Base-by-base conservation (phyloP, 2,329 filamentous ascomycete genomes). In the Cercospora nicotianae region DNA sequence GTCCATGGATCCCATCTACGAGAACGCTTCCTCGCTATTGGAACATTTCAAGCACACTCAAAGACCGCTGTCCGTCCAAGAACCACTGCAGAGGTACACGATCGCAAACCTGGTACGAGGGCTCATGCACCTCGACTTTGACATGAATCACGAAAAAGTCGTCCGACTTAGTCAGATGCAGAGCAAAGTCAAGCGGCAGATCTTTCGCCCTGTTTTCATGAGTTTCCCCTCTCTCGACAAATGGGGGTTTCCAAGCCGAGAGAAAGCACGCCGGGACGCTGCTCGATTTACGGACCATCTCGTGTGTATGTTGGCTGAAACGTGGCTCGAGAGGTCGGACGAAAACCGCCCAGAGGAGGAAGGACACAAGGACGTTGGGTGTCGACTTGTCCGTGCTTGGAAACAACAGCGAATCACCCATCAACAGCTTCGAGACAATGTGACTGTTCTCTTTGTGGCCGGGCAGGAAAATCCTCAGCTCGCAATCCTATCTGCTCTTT, bases 181-280 rank as follows among this genome's bases (percentile, higher is more conserved):
- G 20, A 62, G 23, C 28, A 36, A 20, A 31, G 31, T 66, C 18
- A 66, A 66, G 28, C 12, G 26, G 10, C 39, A 36, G 23, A 62
- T 66, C 39, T 66, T 66, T 31, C 26, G 55, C 20, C 64, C 64
- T n/a, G 20, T 66, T 9, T 66, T 63, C 58, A 55, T 66, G 39
- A 66, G 39, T 60, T 66, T 63, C 23, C 64, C 64, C 12, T 36
- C 33, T 31, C 59, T 66, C 33, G 64, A 63, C 20, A 57, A 12
- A 13, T 57, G 36, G 13, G 55, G 57, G n/a, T 23, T 62, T 13
- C 20, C 20, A 51, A 48, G 39, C 28, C 64, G 64, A 16, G 55
- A 60, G 30, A 28, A 20, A 59, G 63, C 63, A 23, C 63, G 63
- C 33, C 55, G 58, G n/a, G 58, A 58, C 20, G 64, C 64, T 16